These are phyloP conservation scores for Candida tammaniensis DNA, from an alignment of 805 yeast genomes.

Conservation along the genomic window DNA sequence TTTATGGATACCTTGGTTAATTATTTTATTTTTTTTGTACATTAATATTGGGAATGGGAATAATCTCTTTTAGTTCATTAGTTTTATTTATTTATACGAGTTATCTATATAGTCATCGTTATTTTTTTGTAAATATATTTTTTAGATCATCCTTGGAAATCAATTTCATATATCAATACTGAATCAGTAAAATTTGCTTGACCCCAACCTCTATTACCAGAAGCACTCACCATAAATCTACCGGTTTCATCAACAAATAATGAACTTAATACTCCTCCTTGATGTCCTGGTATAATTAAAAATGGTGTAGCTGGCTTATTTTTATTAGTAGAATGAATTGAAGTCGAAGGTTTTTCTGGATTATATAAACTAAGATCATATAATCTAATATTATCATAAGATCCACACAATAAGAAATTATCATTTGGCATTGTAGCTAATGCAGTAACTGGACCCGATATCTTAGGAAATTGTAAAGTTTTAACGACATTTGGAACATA, in stretches of 20 bases:
- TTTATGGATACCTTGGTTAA: constrained; percentile 19
- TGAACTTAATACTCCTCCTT: constrained; percentile 82
- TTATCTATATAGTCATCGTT: too few species aligned
- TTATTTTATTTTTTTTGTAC: too few species aligned
- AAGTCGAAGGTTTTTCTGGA: constrained; percentile 21
- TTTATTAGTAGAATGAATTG: constrained; percentile 11
- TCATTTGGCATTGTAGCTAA: constrained; percentile 78
- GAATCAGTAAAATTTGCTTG: constrained; percentile 76
- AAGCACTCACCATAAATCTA: constrained; percentile 81
- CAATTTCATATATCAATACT: constrained; percentile 79
- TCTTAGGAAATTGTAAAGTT: constrained; percentile 71
- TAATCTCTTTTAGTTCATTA: too few species aligned
- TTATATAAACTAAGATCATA: constrained; percentile 64
- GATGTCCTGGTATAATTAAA: constrained; percentile 92
- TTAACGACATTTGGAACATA: constrained; percentile 49
- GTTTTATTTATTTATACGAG: too few species aligned
- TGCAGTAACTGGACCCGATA: constrained; percentile 87
- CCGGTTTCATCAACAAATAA: constrained; percentile 84
- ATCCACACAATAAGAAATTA: constrained; percentile 79
- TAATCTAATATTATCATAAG: constrained; percentile 83
- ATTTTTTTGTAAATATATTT: too few species aligned
- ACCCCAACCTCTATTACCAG: constrained; percentile 94
- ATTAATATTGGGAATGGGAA: too few species aligned
- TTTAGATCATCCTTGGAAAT: constrained; percentile 26
- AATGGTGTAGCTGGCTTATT: constrained; percentile 63